Base-by-base conservation (phyloP, 305 asterid genomes). In the Fraxinus velutina region DNA sequence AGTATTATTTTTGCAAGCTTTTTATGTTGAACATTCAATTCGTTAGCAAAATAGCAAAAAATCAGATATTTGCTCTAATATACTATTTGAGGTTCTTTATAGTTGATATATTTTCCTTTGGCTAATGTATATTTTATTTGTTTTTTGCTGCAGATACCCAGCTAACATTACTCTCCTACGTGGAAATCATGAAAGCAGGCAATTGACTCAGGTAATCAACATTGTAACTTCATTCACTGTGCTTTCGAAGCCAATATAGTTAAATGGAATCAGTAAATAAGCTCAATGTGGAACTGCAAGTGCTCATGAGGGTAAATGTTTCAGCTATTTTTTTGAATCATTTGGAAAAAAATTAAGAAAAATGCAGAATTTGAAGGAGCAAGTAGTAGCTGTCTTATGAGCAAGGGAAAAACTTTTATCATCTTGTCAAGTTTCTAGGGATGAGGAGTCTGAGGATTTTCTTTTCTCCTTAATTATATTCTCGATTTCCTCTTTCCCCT, bases 131-230 rank as follows among this genome's bases (percentile, higher is more conserved):
- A 15, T 44, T 73, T 29, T 70, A 44, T 79, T 81, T 84, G 32
- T 79, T 57, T 84, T 66, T 82, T 84, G 32, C 81, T 85, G n/a
- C 82, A 96, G 99, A 90, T 92, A 92, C 80, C 99, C 99, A 80
- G 98, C 98, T 80, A 90, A 93, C 88, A 94, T 96, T 81, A 96
- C 98, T 73, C 93, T 96, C 75, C 92, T 96, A 34, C 99, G 98
- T 76, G 99, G 99, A 82, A 96, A 96, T 89, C 99, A 96, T 74
- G 99, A 96, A 83, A 96, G 99, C 93, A 87, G 98, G 89, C 98
- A 96, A 82, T 84, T 96, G 80, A 96, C 98, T 29, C 99, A 96
- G 97, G 99, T 96, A 85, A 86, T 36, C 33, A 47, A 75, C 81
- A 3, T 72, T 47, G 15, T 80, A 39, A 68, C 68, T 30, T 75